These are phyloP conservation scores for Nakazawaea populi DNA, from an alignment of 805 yeast genomes.

Conservation along the genomic window DNA sequence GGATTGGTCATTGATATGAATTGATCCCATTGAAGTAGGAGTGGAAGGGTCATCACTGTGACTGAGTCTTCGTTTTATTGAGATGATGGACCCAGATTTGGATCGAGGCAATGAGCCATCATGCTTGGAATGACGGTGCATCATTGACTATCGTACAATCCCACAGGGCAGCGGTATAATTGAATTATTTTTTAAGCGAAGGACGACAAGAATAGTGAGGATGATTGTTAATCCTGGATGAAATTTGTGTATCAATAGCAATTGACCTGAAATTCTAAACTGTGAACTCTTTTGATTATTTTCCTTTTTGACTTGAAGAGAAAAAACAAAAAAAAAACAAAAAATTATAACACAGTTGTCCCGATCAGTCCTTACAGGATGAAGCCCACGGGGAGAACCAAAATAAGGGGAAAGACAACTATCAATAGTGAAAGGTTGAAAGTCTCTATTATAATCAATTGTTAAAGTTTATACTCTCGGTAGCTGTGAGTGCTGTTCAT, in stretches of 20 bases:
- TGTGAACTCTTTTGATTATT: too few species aligned
- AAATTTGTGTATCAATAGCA: not conserved
- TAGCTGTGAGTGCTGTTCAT: too few species aligned
- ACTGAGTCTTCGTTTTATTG: not conserved
- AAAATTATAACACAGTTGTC: not conserved
- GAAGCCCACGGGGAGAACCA: too few species aligned
- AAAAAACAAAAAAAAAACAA: too few species aligned
- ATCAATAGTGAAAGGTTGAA: too few species aligned
- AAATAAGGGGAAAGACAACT: too few species aligned
- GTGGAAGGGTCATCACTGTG: not conserved
- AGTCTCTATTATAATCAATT: too few species aligned
- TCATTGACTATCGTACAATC: not conserved
- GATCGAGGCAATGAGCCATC: not conserved
- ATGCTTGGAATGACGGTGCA: not conserved
- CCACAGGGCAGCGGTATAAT: too few species aligned
- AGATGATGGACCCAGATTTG: not conserved
- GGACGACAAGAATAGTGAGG: too few species aligned
- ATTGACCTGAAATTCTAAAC: not conserved
- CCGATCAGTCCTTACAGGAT: not conserved
- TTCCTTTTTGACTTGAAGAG: not conserved
- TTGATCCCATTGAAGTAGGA: not conserved
- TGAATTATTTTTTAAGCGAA: too few species aligned
- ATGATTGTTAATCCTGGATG: too few species aligned
- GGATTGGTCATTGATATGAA: not conserved
- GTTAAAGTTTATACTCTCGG: too few species aligned